Base-by-base conservation (phyloP, 2,329 filamentous ascomycete genomes). In the Cladobotryum mycophilum region DNA sequence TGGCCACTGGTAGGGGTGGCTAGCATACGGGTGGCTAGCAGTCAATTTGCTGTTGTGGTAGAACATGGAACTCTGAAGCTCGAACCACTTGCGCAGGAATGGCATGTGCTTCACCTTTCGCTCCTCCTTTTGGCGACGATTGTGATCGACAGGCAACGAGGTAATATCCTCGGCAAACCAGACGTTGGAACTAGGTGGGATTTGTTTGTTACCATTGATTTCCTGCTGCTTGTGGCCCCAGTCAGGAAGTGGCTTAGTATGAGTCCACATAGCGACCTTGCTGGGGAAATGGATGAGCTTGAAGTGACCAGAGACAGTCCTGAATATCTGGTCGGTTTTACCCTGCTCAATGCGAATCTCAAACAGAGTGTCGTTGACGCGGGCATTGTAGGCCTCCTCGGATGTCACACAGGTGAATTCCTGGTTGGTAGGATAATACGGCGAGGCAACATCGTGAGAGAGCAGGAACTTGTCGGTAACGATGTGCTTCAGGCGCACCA, bases 211-310 rank as follows among this genome's bases (percentile, higher is more conserved):
- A 53, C 93, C 93, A 69, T 99, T 99, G 76, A 99, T 96, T 68
- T 99, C 93, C 64, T 95, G 92, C 70, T 99, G 93, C 69, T 95
- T 93, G 75, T 88, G 92, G 22, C 80, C 93, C 93, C 93, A 99
- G 4, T 99, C 93, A 4, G 93, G 93, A n/a, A 99, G 81, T 45
- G 93, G 89, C 53, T 84, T 93, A 35, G 87, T 87, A 69, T 97
- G 92, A 25, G 93, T 99, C 93, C 93, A 99, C 92, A 99, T 95
- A 58, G 93, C 92, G 46, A 99, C 93, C 69, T 95, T 95, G 68
- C 89, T 95, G 7, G 92, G 90, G 63, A 88, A 83, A 70, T 99
- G 93, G 60, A 99, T 82, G 53, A 99, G 80, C 74, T 96, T 97
- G 81, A 99, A 96, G 71, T 96, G 88, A 55, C 89, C 86, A 9